phyloP scores from a whole-genome alignment of 2,329 filamentous ascomycete genomes.

The Didymella keratinophila region DNA sequence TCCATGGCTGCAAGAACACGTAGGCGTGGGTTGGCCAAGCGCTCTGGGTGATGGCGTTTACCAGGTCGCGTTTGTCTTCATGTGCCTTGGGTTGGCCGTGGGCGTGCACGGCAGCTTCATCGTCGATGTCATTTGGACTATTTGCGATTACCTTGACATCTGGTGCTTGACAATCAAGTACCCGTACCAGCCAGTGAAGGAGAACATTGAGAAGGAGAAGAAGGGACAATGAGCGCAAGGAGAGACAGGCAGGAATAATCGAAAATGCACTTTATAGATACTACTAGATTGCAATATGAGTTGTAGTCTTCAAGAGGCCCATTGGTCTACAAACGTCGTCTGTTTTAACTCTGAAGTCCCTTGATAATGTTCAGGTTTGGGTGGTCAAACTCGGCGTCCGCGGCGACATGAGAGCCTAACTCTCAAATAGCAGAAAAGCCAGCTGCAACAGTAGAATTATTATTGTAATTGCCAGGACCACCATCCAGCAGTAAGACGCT shows the following conservation, averaged over 20 bases:
- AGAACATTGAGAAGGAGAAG: conserved; percentile 33
- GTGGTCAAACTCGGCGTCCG: no score
- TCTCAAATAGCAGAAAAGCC: no score
- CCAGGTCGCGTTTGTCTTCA: conserved; percentile 90
- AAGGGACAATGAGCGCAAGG: conserved; percentile 32
- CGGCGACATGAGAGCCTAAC: no score
- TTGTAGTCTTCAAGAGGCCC: no score
- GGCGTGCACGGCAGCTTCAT: conserved; percentile 98
- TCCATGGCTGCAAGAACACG: conserved; percentile 64
- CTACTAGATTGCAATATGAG: not conserved
- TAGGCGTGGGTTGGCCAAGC: conserved; percentile 57
- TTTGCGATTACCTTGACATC: conserved; percentile 97
- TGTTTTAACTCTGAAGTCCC: no score
- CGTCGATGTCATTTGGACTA: conserved; percentile 94
- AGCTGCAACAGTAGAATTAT: no score
- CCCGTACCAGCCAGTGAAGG: conserved; percentile 59
- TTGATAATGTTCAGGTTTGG: no score
- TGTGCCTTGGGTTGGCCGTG: conserved; percentile 81
- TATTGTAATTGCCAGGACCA: no score
- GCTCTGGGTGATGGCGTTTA: conserved; percentile 70
- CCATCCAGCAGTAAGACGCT: no score
- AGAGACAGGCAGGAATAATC: not conserved
- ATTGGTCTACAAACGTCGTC: no score
- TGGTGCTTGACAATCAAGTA: conserved; percentile 99
- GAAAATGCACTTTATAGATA: not conserved